Evolutionary conservation across 140 eudicot genomes (phyloP), one percentile per base, ranked within the genome.

Genomic region (Cichorium intybus): DNA sequence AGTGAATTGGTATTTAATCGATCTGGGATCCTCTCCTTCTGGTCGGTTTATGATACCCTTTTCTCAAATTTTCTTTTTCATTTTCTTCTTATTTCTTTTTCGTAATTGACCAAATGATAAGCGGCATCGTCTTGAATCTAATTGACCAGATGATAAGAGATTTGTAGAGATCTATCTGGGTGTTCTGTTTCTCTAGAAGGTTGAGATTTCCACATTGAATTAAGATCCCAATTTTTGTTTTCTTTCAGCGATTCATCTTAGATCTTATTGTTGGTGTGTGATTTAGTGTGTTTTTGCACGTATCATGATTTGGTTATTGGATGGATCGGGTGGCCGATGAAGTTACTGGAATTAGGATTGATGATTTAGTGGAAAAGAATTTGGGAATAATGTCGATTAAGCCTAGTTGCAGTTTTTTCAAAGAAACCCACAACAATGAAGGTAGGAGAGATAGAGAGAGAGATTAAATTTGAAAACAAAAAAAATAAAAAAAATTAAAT

Each of bases 41-140:
- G 66, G 76, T 73, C 81, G 68, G 79, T 61, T 70, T 64, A 51
- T 65, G 63, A 74, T 74, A 35, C 81, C 80, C 67, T 62, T 21
- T 62, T 8, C 27, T 20, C 58, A 62, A 14, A 11, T 41, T 37
- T 52, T 50, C 8, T 6, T 10, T 61, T 73, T 65, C 49, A 4
- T 43, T 56, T 49, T 45, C 18, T 43, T 6, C n/a, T 18, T 23
- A 22, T 66, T 21, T 39, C 11, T 31, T 39, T 18, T 49, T 31
- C 23, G 23, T 65, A 14, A 65, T 21, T 22, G 1, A 39, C 5
- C 4, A 14, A 18, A 43, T 63, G 63, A 28, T 39, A 0, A n/a
- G 20, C 55, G 14, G 43, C 59, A 62, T 41, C 64, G 39, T 64
- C 26, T 56, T 15, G 56, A 66, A 21, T 1, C 11, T 52, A 3